These are phyloP conservation scores for Astraeus odoratus DNA, from an alignment of 768 basidiomycete genomes.

Conservation along the genomic window DNA sequence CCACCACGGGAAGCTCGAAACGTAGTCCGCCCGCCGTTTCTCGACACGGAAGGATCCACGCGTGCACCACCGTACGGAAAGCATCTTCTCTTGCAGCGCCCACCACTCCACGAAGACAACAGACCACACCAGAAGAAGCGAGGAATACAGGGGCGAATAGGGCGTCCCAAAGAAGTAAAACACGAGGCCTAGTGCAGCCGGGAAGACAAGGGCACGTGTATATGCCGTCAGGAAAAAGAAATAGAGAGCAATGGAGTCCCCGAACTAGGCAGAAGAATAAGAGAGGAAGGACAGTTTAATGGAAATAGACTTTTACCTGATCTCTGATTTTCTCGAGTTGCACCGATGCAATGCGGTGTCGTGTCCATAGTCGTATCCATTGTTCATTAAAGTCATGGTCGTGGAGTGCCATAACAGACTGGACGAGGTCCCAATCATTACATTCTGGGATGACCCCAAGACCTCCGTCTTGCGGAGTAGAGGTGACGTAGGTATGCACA, in stretches of 20 bases:
- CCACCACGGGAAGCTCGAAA: constrained; percentile 63
- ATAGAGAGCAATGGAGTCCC: constrained; percentile 79
- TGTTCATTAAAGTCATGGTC: constrained; percentile 72
- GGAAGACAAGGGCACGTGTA: constrained; percentile 70
- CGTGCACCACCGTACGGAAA: constrained; percentile 80
- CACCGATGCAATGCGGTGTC: constrained; percentile 51
- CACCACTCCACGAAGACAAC: constrained; percentile 87
- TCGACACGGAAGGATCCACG: constrained; percentile 74
- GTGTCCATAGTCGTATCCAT: constrained; percentile 77
- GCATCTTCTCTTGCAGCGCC: constrained; percentile 76
- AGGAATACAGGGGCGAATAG: constrained; percentile 74
- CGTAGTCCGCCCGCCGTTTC: constrained; percentile 56
- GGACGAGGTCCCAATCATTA: constrained; percentile 71
- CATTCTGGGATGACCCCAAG: constrained; percentile 73
- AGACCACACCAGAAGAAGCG: constrained; percentile 76
- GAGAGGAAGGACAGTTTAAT: background rate
- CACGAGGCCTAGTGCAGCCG: constrained; percentile 60
- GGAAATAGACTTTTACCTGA: constrained; percentile 46
- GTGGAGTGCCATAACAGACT: constrained; percentile 79
- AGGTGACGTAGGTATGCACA: constrained; percentile 64
- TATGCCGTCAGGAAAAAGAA: constrained; percentile 86
- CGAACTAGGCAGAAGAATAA: constrained; percentile 42
- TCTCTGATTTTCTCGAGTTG: constrained; percentile 66
- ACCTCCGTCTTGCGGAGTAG: constrained; percentile 69
- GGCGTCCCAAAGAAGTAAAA: constrained; percentile 66